phyloP scores from a whole-genome alignment of 208 protist genomes.

The Leishmania aethiopica region DNA sequence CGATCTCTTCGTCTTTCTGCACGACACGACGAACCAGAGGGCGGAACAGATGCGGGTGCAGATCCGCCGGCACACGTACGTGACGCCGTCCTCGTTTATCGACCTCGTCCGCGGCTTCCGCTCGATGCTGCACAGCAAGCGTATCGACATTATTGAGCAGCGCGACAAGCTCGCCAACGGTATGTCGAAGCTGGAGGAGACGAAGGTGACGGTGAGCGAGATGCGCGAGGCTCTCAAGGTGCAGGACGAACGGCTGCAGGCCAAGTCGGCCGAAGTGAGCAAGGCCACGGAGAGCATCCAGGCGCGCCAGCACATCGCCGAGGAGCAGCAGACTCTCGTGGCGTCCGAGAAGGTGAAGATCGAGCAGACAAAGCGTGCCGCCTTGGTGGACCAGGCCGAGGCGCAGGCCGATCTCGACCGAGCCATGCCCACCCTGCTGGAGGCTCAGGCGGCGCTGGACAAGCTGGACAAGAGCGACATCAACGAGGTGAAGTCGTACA shows the following conservation, averaged over 20 bases:
- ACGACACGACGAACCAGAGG: constrained; percentile 87
- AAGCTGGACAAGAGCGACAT: constrained; percentile 97
- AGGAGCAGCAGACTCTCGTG: constrained; percentile 96
- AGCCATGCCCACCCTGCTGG: constrained; percentile 96
- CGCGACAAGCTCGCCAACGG: constrained; percentile 97
- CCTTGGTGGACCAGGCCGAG: constrained; percentile 87
- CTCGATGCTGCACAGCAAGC: constrained; percentile 93
- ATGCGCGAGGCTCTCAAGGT: constrained; percentile 93
- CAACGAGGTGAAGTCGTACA: constrained; percentile 98
- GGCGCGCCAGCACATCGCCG: constrained; percentile 94
- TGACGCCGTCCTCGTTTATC: constrained; percentile 98
- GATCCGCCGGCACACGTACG: constrained; percentile 96
- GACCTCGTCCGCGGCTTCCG: constrained; percentile 96
- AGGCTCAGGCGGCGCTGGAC: constrained; percentile 95
- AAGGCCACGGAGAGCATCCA: constrained; percentile 94
- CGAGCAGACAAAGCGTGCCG: constrained; percentile 91
- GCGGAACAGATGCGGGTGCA: constrained; percentile 94
- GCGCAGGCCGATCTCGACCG: constrained; percentile 96
- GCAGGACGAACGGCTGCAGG: constrained; percentile 85
- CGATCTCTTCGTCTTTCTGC: constrained; percentile 94
- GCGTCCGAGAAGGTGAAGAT: constrained; percentile 95
- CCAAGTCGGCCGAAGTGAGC: constrained; percentile 88
- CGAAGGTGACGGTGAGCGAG: constrained; percentile 87
- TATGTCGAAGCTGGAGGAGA: constrained; percentile 94
- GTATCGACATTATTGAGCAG: constrained; percentile 93